A percentile compares a stretch with the other conserved stretches of the same genome.
phyloP scores from a whole-genome alignment of 139 green algal genomes.

The Chlorella sorokiniana region DNA sequence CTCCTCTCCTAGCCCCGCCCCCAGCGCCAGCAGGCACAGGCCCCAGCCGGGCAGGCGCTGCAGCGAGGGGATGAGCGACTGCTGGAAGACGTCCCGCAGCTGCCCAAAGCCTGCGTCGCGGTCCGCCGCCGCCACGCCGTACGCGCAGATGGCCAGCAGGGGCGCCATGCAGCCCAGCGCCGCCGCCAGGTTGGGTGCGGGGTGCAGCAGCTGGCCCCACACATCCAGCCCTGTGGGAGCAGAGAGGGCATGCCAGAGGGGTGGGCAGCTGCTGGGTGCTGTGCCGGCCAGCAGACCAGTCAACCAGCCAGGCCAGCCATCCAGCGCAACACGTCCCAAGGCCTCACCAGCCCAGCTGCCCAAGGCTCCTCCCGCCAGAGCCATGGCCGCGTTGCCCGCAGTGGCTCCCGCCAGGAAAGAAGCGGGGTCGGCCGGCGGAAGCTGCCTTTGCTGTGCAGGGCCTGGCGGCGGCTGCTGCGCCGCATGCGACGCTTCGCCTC shows the following conservation, averaged over 20 bases:
- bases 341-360: neutral
- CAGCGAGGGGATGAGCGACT: neutral
- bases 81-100: neutral
- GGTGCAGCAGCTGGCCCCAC: neutral
- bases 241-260: neutral
- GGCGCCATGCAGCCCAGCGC: conserved; percentile 14
- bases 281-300: neutral
- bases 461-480: too few species aligned
- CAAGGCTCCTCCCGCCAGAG: neutral
- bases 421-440: too few species aligned
- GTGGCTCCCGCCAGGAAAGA: neutral
- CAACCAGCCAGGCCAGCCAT: neutral
- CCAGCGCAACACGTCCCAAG: neutral
- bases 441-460: neutral
- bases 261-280: neutral
- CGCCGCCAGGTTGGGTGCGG: neutral
- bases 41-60: neutral
- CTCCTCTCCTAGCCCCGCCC: conserved; percentile 40
- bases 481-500: too few species aligned
- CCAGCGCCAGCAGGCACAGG: conserved; percentile 26
- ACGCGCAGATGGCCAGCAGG: neutral
- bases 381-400: conserved; percentile 7
- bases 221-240: neutral
- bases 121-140: neutral
- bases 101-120: neutral